Base-by-base conservation (phyloP, 2,329 filamentous ascomycete species). In the Pseudomassariella vexata region DNA sequence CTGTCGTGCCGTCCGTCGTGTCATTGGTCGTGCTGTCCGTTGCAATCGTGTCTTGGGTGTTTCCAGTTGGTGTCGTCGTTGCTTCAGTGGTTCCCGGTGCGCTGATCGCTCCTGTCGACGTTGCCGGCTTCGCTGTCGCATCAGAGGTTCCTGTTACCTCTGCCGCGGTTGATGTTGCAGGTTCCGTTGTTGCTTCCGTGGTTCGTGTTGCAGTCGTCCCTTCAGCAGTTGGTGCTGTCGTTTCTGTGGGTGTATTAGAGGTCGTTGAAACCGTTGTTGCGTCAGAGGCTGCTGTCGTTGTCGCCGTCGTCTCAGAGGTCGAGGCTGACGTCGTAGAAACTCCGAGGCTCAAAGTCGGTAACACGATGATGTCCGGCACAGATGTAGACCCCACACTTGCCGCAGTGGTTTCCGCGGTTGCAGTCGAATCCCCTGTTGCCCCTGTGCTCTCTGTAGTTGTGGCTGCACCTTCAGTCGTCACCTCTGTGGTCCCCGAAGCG, bases 271-370 rank as follows among this genome's bases (percentile, higher is more conserved):
- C 28, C 12, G 26, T 28, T 19, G 22, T 7, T 11, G 18, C 10
- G 18, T 9, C 22, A 20, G 14, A 5, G 6, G 16, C 8, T 9
- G 19, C n/a, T 9, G 28, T 30, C 10, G 16, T 14, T 10, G 16
- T 30, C 11, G 23, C 12, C 18, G 30, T 27, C 6, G 30, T 26
- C 5, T 19, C 19, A n/a, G 30, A 30, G 7, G 28, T n/a, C 9
- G 19, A 30, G 15, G 28, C 11, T 21, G 25, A 15, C 8, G 28
- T 21, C 12, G 27, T 24, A 5, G 21, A 19, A 14, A 11, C 24
- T 8, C 24, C 24, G 30, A 42, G 28, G 32, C 37, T 39, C 9
- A 46, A 18, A 6, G 42, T 36, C n/a, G 49, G 42, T 22, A 48
- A 19, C 23, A 35, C 37, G 22, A 46, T 38, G 22, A 47, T 19